Evolutionary conservation across 352 stramenopile genomes (phyloP).

Genomic region (Pythium apleroticum): DNA sequence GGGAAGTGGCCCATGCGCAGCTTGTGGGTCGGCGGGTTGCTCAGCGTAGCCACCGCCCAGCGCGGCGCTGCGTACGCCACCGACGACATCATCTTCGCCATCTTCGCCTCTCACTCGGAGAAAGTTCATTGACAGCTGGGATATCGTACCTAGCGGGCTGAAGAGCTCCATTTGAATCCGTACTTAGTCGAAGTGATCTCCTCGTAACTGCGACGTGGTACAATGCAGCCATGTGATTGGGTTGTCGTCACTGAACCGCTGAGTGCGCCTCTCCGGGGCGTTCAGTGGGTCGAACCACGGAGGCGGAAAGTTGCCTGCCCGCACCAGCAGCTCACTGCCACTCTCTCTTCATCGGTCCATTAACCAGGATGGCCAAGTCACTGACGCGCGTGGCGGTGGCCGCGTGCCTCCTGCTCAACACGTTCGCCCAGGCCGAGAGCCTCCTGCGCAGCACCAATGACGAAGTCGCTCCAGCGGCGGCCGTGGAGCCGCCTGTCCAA

Average conservation of each 20-base stretch:
- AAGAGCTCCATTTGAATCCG: constrained; percentile 3
- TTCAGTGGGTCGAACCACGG: no score
- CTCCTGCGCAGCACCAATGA: neutral
- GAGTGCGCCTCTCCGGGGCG: neutral
- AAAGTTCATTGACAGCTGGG: neutral
- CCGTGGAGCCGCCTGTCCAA: neutral
- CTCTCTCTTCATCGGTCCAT: neutral
- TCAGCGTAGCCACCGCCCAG: constrained; percentile 54
- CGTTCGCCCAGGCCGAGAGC: constrained; percentile 4
- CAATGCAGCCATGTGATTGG: constrained; percentile 24
- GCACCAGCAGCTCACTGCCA: neutral
- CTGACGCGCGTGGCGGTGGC: neutral
- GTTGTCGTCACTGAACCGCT: constrained; percentile 4
- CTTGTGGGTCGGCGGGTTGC: constrained; percentile 44
- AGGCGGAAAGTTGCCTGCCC: neutral
- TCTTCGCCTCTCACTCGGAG: neutral
- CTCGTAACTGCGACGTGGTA: constrained; percentile 24
- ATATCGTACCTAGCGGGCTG: constrained; percentile 9
- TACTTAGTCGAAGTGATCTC: constrained; percentile 7
- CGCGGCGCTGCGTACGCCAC: constrained; percentile 58
- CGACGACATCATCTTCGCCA: constrained; percentile 48
- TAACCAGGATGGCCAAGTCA: neutral
- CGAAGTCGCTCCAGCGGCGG: neutral
- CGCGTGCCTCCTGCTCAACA: neutral
- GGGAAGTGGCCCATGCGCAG: constrained; percentile 75